Evolutionary conservation across 495 filamentous ascomycete genomes (phyloP).

Genomic region (Penicillium longicatenatum): DNA sequence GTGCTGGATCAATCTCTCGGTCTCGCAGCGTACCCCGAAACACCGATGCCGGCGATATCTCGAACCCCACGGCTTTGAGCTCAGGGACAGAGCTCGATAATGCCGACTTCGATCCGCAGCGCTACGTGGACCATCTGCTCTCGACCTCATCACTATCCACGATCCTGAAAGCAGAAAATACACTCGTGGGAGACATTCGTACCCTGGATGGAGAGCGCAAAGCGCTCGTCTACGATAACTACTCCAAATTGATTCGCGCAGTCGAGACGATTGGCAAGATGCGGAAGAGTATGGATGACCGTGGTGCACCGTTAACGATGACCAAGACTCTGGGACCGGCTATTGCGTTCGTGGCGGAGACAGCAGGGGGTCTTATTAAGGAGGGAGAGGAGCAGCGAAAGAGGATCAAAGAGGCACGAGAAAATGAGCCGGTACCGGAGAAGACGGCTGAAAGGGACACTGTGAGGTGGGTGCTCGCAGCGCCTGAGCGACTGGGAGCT

Average conservation of each 20-base stretch:
- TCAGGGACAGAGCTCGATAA: constrained; percentile 50
- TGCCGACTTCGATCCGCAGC: constrained; percentile 48
- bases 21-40: constrained; percentile 43
- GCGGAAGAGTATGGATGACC: constrained; percentile 52
- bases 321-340: constrained; percentile 70
- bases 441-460: constrained; percentile 61
- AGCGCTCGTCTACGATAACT: constrained; percentile 97
- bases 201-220: constrained; percentile 94
- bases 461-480: constrained; percentile 70
- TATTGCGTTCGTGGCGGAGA: constrained; percentile 79
- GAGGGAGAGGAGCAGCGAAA: constrained; percentile 43
- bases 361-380: constrained; percentile 67
- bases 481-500: constrained; percentile 52
- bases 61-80: constrained; percentile 31
- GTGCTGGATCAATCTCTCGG: constrained; percentile 17
- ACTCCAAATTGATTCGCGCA: constrained; percentile 89
- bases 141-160: constrained; percentile 60
- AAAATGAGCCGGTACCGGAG: constrained; percentile 29
- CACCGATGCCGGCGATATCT: constrained; percentile 41
- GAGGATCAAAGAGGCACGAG: constrained; percentile 38
- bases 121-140: constrained; percentile 48
- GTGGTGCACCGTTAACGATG: constrained; percentile 50
- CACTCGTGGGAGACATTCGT: constrained; percentile 68
- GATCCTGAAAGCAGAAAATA: constrained; percentile 63
- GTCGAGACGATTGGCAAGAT: constrained; percentile 89